Base-by-base conservation (phyloP, 495 filamentous ascomycete genomes). In the Cryomyces antarcticus region DNA sequence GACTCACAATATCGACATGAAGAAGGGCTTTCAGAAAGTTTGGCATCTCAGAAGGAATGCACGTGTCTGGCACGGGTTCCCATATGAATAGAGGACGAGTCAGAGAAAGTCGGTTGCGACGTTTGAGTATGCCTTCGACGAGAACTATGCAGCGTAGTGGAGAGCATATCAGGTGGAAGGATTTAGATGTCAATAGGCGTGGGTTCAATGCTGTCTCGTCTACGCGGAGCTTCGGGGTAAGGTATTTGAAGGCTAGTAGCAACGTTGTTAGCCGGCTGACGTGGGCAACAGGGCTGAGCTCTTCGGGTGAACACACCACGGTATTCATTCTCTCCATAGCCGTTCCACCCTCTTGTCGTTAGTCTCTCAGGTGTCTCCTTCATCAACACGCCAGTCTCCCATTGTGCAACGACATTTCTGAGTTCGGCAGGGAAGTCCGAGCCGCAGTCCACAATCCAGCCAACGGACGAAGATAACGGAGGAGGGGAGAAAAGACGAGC, bases 11-110 rank as follows among this genome's bases (percentile, higher is more conserved):
- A 55, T 96, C 80, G 30, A 95, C 76, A 12, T 78, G 59, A n/a
- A 67, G 66, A 27, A 82, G 69, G 11, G 75, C 75, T 41, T 78
- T 72, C 31, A 78, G 71, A 61, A 78, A 81, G 46, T 73, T 78
- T 2, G 75, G 63, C 40, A 85, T 66, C 57, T 95, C 75, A 46
- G 73, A 70, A 0, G 83, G 81, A 0, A 67, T 73, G 56, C 89
- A 95, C 2, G 81, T 70, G 54, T 92, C 83, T 7, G 92, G 89
- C 4, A 94, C 78, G 4, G 89, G 89, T 55, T 97, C 89, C 89
- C 89, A 97, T 34, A 95, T 72, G 57, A 95, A 78, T 9, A 89
- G 56, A 2, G 82, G 85, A 29, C 67, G 66, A 5, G 30, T 24
- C 6, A 7, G 27, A 13, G 31, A 34, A 6, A 28, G 37, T 12